Evolutionary conservation across 2,329 filamentous ascomycete genomes (phyloP).

Genomic region (Cytospora schulzeri): DNA sequence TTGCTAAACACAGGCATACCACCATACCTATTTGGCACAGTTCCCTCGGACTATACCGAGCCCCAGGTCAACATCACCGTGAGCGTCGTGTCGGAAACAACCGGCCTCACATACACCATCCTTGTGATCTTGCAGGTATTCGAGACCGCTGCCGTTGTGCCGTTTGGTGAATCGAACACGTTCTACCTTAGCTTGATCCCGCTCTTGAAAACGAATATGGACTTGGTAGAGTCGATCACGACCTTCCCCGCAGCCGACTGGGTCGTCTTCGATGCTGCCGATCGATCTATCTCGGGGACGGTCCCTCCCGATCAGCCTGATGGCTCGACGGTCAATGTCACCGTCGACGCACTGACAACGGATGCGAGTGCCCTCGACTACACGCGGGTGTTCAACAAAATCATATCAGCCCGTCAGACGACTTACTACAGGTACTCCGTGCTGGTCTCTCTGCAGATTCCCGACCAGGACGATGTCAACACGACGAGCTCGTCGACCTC

Average conservation of each 20-base stretch:
- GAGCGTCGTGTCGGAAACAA: neutral
- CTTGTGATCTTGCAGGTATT: neutral
- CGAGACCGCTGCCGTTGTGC: neutral
- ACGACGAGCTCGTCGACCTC: neutral
- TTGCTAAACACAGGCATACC: neutral
- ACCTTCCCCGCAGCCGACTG: neutral
- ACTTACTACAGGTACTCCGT: neutral
- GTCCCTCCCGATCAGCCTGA: neutral
- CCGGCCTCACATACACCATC: constrained; percentile 2
- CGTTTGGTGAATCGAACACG: neutral
- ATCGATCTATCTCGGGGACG: neutral
- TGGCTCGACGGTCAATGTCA: constrained; percentile 8
- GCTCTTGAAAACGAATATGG: neutral
- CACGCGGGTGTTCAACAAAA: neutral
- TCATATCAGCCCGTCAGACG: neutral
- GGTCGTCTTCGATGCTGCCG: neutral
- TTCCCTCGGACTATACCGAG: neutral
- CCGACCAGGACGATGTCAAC: neutral
- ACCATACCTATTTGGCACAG: constrained; percentile 1
- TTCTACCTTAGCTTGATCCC: neutral
- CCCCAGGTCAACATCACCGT: constrained; percentile 2
- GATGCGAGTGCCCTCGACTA: neutral
- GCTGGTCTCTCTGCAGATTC: neutral
- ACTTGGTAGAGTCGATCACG: neutral
- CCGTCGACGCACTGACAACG: constrained; percentile 4